phyloP scores from a whole-genome alignment of 2,329 filamentous ascomycete species.

The Fusarium oxysporum region DNA sequence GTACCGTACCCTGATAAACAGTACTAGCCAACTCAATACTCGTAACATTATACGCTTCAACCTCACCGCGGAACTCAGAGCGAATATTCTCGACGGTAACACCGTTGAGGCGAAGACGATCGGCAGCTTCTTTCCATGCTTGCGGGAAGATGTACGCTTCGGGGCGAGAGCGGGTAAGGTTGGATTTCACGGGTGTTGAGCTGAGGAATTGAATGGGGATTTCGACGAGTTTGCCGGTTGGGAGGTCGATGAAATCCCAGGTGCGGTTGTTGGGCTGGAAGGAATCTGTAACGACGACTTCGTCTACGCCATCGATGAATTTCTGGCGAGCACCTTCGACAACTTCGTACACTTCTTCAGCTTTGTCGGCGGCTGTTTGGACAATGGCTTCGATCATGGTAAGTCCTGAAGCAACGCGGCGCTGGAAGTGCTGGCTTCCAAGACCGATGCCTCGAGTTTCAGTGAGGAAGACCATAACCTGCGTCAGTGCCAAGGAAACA shows the following conservation, averaged over 20 bases:
- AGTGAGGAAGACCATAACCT: conserved; percentile 44
- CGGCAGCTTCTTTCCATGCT: conserved; percentile 41
- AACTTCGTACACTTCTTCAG: conserved; percentile 27
- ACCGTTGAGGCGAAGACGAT: conserved; percentile 39
- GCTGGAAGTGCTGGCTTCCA: conserved; percentile 49
- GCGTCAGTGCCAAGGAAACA: conserved; percentile 43
- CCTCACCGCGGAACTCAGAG: conserved; percentile 38
- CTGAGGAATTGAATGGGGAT: conserved; percentile 40
- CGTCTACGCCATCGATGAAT: conserved; percentile 37
- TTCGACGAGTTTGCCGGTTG: conserved; percentile 41
- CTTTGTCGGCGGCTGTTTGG: conserved; percentile 43
- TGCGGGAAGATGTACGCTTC: conserved; percentile 46
- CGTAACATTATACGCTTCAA: conserved; percentile 40
- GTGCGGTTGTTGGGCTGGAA: conserved; percentile 37
- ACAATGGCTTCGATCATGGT: conserved; percentile 43
- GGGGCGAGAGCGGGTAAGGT: conserved; percentile 42
- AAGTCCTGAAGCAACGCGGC: conserved; percentile 45
- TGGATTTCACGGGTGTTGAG: conserved; percentile 41
- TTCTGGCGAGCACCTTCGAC: conserved; percentile 42
- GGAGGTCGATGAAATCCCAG: conserved; percentile 44
- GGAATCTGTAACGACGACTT: conserved; percentile 44
- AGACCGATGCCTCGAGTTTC: conserved; percentile 47
- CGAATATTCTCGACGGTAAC: conserved; percentile 39
- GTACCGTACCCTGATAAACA: conserved; percentile 40
- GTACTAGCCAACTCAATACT: conserved; percentile 19